Conservation (phyloP, 306 rosid species). For the Dryas drummondii region DNA sequence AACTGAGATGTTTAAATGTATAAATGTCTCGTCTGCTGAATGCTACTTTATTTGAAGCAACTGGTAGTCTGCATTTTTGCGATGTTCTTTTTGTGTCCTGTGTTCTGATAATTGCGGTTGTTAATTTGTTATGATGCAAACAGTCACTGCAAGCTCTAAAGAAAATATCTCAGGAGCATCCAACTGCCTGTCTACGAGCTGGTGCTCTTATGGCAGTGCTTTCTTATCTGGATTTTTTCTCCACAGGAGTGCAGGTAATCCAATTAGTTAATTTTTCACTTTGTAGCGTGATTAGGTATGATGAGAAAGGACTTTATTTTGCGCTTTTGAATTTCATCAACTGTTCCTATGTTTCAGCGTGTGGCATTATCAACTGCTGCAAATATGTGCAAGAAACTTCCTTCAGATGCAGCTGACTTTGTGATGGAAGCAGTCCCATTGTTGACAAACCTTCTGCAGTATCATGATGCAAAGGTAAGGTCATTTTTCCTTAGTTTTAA, state of each 20-base stretch:
- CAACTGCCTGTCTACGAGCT: conserved; percentile 96
- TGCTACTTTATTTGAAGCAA: conserved; percentile 9
- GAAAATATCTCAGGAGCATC: conserved; percentile 98
- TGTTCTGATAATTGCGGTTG: conserved; percentile 34
- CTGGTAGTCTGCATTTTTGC: not conserved
- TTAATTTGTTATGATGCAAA: conserved; percentile 24
- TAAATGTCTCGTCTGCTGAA: not conserved
- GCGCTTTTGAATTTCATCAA: not conserved
- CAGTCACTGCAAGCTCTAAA: conserved; percentile 99
- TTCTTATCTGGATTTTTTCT: conserved; percentile 89
- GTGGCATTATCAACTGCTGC: conserved; percentile 99
- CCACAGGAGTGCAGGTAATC: conserved; percentile 96
- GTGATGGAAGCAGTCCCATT: conserved; percentile 99
- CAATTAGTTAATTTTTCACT: not conserved
- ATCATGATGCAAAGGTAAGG: conserved; percentile 89
- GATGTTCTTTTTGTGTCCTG: not conserved
- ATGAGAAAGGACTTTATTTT: not conserved
- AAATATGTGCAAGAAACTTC: conserved; percentile 99
- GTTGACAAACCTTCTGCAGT: conserved; percentile 92
- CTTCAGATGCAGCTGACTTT: conserved; percentile 98
- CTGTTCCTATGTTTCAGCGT: conserved; percentile 51
- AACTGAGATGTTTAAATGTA: not conserved
- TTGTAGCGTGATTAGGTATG: conserved; percentile 8
- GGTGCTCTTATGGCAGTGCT: conserved; percentile 99
- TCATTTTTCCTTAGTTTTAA: not conserved